Conservation (phyloP, 495 filamentous ascomycete species). For the Xylaria bambusicola region DNA sequence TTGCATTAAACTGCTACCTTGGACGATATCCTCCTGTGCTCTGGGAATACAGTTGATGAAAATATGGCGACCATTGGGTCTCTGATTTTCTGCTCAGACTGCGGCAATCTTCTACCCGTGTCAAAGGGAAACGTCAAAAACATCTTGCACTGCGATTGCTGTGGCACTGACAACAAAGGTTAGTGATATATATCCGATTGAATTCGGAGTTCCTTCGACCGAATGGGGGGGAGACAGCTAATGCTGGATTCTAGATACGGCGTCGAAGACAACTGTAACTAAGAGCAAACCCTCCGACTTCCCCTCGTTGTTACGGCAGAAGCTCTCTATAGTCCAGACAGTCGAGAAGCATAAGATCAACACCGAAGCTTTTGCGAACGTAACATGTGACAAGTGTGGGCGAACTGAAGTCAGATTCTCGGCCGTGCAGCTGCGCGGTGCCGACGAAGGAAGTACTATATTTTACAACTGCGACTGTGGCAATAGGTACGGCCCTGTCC, state of each 20-base stretch:
- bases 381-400: constrained; percentile 78
- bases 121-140: constrained; percentile 73
- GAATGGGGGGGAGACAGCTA: too few species aligned
- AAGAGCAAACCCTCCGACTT: constrained; percentile 82
- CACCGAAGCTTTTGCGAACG: constrained; percentile 68
- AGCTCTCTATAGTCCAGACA: constrained; percentile 81
- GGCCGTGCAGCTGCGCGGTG: constrained; percentile 82
- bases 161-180: constrained; percentile 84
- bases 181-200: constrained; percentile 6
- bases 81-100: constrained; percentile 90
- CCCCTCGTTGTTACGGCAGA: constrained; percentile 81
- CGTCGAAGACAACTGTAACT: constrained; percentile 79
- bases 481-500: constrained; percentile 64
- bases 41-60: too few species aligned
- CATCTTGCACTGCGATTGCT: constrained; percentile 78
- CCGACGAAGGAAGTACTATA: constrained; percentile 91
- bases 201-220: background rate
- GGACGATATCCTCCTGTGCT: too few species aligned
- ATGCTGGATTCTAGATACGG: constrained; percentile 60
- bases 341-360: constrained; percentile 76
- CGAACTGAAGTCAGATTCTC: constrained; percentile 81
- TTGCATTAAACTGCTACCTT: too few species aligned
- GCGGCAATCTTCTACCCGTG: constrained; percentile 84
- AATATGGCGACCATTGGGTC: constrained; percentile 86
- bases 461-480: constrained; percentile 88